Evolutionary conservation across 768 basidiomycete species (phyloP), one percentile per base, ranked within the genome.

Genomic region (Rhizopogon rudus): DNA sequence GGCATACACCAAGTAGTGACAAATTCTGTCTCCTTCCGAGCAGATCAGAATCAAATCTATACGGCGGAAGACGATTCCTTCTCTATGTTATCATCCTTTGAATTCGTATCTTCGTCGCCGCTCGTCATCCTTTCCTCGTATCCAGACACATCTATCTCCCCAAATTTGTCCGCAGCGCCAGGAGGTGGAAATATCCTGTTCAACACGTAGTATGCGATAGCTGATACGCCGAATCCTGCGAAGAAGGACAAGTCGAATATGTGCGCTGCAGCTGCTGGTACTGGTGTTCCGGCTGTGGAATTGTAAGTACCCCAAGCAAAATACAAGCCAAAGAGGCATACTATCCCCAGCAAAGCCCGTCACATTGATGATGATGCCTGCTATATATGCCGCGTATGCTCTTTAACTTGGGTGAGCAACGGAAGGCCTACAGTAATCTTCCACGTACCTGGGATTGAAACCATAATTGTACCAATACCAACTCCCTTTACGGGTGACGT

Each of bases 161-260:
- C 63, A 65, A 84, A 85, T 31, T 63, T 67, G 17, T 63, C 56
- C 43, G 67, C 68, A 53, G 67, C 63, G 14, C 82, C 83, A 3
- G 70, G 75, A 2, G 80, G 76, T 5, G 88, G 86, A 68, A 78
- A 86, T 40, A 77, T 33, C 51, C 69, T 58, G 71, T 82, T 85
- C 44, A 84, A 75, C n/a, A 70, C 9, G 61, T 71, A 77, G 68
- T 91, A 91, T 31, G 83, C 61, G 55, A 85, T 52, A 20, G 78
- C 73, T 2, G 87, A 84, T 45, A 84, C 78, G 25, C 81, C 81
- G 60, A 89, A 86, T 25, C 89, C 88, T 28, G 86, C 84, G 73
- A 90, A 87, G 77, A 89, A 91, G 6, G 85, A 84, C 75, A 89
- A 77, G 55, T 83, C 71, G 67, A 84, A 87, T 60, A 87, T 81